Evolutionary conservation across 768 basidiomycete genomes (phyloP).

Genomic region (Suillus ampliporus): DNA sequence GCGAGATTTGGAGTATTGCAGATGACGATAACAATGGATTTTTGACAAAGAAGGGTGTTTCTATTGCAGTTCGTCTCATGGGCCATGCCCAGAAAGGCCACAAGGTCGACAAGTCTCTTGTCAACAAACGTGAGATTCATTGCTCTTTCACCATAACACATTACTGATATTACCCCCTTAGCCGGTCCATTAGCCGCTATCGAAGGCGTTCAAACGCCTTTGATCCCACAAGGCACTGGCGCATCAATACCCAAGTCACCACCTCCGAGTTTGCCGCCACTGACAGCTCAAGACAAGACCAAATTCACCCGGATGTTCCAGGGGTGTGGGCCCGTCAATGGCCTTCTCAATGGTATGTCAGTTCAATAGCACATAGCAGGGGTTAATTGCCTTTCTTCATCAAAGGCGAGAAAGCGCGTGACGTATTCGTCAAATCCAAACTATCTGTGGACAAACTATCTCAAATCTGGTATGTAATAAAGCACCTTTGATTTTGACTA

Average conservation of each 20-base stretch:
- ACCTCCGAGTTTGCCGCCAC: conserved; percentile 59
- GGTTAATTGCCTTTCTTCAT: conserved; percentile 3
- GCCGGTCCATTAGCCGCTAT: conserved; percentile 87
- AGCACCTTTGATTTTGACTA: conserved; percentile 3
- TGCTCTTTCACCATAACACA: conserved; percentile 3
- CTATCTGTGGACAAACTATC: conserved; percentile 85
- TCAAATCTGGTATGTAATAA: conserved; percentile 80
- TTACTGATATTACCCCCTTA: conserved; percentile 40
- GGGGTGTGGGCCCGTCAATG: conserved; percentile 71
- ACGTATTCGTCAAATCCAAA: conserved; percentile 91
- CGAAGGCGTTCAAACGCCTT: conserved; percentile 60
- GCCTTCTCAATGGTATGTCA: conserved; percentile 74
- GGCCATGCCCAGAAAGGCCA: conserved; percentile 92
- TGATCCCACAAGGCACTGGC: conserved; percentile 61
- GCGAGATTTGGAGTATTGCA: conserved; percentile 92
- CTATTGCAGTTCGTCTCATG: conserved; percentile 88
- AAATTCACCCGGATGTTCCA: conserved; percentile 86
- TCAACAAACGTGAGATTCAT: conserved; percentile 68
- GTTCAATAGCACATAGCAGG: neutral
- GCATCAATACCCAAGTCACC: conserved; percentile 69
- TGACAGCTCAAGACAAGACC: conserved; percentile 79
- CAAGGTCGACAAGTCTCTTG: conserved; percentile 61
- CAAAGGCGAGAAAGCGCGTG: conserved; percentile 84
- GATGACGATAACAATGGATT: conserved; percentile 95
- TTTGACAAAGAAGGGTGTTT: conserved; percentile 86